Evolutionary conservation across 2,329 filamentous ascomycete species (phyloP).

Genomic region (Talaromyces sp.): DNA sequence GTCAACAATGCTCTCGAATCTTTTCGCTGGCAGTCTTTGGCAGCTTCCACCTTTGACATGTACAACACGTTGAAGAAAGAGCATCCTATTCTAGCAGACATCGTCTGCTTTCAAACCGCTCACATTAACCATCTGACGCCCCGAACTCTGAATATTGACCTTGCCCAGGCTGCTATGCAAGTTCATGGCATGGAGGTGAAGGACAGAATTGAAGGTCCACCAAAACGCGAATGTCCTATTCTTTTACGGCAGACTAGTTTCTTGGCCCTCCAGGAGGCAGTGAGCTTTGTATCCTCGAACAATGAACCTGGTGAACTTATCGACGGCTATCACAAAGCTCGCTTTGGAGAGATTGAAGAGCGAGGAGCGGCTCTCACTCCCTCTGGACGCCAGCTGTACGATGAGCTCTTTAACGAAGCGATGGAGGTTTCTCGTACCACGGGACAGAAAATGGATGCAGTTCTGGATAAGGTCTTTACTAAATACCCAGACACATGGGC

Average conservation of each 20-base stretch:
- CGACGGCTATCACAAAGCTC: conserved; percentile 50
- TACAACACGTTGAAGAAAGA: conserved; percentile 48
- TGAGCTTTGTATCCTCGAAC: conserved; percentile 40
- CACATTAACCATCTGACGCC: conserved; percentile 61
- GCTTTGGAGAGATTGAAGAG: conserved; percentile 59
- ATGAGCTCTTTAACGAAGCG: conserved; percentile 42
- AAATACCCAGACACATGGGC: conserved; percentile 48
- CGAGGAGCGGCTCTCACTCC: conserved; percentile 55
- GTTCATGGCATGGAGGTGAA: conserved; percentile 49
- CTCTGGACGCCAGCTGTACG: conserved; percentile 51
- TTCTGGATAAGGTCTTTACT: conserved; percentile 36
- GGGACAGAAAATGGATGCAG: conserved; percentile 8
- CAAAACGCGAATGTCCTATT: conserved; percentile 47
- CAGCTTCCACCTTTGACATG: conserved; percentile 45
- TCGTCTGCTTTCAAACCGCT: conserved; percentile 46
- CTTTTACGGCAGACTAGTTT: conserved; percentile 60
- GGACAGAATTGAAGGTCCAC: conserved; percentile 56
- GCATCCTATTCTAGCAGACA: conserved; percentile 54
- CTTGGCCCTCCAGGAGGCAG: conserved; percentile 52
- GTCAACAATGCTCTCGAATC: conserved; percentile 49
- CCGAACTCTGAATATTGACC: conserved; percentile 53
- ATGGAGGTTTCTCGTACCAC: conserved; percentile 17
- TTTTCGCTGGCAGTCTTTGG: conserved; percentile 52
- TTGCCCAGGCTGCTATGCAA: conserved; percentile 50
- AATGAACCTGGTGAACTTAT: conserved; percentile 19